Percentiles rank a stretch among this genome's conserved stretches.
These are phyloP conservation scores for Moricandia moricandioides DNA, from an alignment of 345 rosid genomes.

Conservation along the genomic window DNA sequence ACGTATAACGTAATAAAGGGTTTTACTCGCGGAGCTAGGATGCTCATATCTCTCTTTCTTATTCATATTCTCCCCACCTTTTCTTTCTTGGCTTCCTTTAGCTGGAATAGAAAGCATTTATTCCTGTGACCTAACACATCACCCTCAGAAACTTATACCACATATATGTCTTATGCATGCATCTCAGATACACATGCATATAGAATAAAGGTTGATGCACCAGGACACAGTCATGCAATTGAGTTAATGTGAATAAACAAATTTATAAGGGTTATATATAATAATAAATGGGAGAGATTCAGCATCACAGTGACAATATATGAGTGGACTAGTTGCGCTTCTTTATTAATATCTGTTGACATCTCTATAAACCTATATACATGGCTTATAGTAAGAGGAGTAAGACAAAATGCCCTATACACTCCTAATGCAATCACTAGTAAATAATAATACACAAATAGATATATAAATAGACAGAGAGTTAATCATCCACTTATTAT, in stretches of 20 bases:
- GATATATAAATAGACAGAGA: not conserved
- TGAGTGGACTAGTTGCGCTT: slow-evolving; percentile 34
- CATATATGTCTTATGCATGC: not conserved
- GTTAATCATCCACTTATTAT: slow-evolving; percentile 6
- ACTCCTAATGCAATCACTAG: slow-evolving; percentile 19
- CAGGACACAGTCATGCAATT: not conserved
- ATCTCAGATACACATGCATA: not conserved
- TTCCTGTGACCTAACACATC: slow-evolving; percentile 35
- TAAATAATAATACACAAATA: not conserved
- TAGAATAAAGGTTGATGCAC: not conserved
- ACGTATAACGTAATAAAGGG: not conserved
- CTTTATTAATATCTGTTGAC: slow-evolving; percentile 27
- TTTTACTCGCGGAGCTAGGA: slow-evolving; percentile 17
- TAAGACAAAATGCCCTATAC: slow-evolving; percentile 24
- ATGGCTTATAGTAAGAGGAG: slow-evolving; percentile 3
- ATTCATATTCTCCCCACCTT: slow-evolving; percentile 13
- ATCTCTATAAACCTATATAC: slow-evolving; percentile 12
- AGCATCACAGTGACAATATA: not conserved
- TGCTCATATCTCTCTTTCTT: slow-evolving; percentile 12
- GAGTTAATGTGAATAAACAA: slow-evolving; percentile 7
- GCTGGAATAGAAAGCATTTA: slow-evolving; percentile 32
- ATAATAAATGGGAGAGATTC: slow-evolving; percentile 4
- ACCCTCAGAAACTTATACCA: slow-evolving; percentile 9
- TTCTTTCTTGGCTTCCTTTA: slow-evolving; percentile 28
- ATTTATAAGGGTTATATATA: not conserved